These are phyloP conservation scores for Draba incana DNA, from an alignment of 345 rosid genomes.

Conservation along the genomic window DNA sequence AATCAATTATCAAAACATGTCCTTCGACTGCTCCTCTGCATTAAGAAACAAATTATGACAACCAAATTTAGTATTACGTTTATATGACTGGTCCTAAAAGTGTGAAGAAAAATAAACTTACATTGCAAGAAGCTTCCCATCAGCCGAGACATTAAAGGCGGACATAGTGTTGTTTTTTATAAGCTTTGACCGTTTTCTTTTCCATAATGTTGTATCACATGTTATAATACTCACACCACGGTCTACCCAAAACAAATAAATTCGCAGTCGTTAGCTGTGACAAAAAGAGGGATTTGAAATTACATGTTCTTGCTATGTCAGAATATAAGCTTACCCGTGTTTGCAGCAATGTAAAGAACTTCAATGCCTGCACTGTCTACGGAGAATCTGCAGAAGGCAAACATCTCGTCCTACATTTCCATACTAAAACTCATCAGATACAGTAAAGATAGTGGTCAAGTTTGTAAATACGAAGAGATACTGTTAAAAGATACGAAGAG, in stretches of 20 bases:
- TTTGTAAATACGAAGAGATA: neutral
- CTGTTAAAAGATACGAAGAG: neutral
- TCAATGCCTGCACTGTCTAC: slow-evolving; percentile 48
- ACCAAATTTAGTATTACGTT: neutral
- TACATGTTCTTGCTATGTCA: slow-evolving; percentile 4
- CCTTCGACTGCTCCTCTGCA: slow-evolving; percentile 81
- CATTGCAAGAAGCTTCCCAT: slow-evolving; percentile 85
- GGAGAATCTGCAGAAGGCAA: slow-evolving; percentile 81
- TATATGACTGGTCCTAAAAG: neutral
- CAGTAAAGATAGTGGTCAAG: neutral
- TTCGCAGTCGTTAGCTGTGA: neutral
- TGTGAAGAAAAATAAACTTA: slow-evolving; percentile 27
- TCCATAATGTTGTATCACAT: slow-evolving; percentile 75
- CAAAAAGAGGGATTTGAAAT: neutral
- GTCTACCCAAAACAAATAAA: slow-evolving; percentile 44
- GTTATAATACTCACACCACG: slow-evolving; percentile 70
- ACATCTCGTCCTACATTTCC: slow-evolving; percentile 69
- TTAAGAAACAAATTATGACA: neutral
- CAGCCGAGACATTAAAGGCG: slow-evolving; percentile 78
- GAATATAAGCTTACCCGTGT: slow-evolving; percentile 56
- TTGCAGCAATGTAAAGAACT: slow-evolving; percentile 72
- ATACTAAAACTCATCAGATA: slow-evolving; percentile 31
- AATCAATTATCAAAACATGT: slow-evolving; percentile 59
- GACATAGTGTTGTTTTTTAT: slow-evolving; percentile 57
- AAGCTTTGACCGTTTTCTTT: slow-evolving; percentile 57